Conservation (phyloP, 169 alveolate species). For the Eimeria maxima region DNA sequence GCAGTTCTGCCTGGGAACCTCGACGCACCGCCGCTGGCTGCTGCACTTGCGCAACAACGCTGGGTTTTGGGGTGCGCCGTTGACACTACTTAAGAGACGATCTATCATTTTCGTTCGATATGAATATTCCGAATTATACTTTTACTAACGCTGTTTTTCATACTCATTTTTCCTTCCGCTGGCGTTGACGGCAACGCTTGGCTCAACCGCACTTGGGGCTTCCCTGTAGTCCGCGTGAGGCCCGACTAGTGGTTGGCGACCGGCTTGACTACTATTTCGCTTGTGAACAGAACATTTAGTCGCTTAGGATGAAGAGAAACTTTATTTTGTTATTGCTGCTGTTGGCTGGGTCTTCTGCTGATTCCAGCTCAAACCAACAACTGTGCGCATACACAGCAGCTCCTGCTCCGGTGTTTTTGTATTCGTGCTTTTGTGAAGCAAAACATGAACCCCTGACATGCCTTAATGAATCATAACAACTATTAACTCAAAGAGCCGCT, state of each 20-base stretch:
- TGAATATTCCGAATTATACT: neutral
- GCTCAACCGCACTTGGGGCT: constrained; percentile 34
- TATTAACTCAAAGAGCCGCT: neutral
- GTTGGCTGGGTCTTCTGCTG: neutral
- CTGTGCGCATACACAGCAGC: neutral
- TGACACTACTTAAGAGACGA: neutral
- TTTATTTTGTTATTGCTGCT: neutral
- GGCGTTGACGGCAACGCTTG: neutral
- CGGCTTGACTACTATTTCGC: too few species aligned
- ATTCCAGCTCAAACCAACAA: neutral
- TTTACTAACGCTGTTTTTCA: neutral
- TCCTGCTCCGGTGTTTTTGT: neutral
- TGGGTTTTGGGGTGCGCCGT: neutral
- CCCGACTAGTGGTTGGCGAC: neutral
- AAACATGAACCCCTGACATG: neutral
- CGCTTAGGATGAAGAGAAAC: neutral
- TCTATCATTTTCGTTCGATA: neutral
- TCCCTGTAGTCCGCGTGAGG: neutral
- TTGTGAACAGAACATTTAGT: too few species aligned
- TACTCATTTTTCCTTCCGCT: neutral
- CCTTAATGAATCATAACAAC: too few species aligned
- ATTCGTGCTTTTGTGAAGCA: neutral
- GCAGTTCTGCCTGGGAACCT: neutral
- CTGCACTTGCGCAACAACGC: neutral
- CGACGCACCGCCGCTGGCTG: constrained; percentile 16